These are phyloP conservation scores for Boletus insuetus DNA, from an alignment of 768 basidiomycete genomes.

Conservation along the genomic window DNA sequence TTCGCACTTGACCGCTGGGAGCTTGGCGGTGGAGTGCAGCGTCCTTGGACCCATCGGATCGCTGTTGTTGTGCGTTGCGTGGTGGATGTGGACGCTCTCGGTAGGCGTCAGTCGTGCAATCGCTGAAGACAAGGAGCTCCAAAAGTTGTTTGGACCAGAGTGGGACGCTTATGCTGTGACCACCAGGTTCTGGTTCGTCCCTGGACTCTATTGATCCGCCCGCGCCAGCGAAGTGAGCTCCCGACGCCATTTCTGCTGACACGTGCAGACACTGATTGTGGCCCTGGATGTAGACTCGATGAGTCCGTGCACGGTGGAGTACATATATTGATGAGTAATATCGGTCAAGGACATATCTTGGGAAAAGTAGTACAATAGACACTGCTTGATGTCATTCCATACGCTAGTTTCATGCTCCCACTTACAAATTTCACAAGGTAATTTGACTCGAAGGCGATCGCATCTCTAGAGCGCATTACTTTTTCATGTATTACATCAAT, in stretches of 20 bases:
- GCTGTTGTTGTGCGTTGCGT: conserved; percentile 35
- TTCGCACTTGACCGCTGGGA: conserved; percentile 45
- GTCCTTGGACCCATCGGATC: conserved; percentile 30
- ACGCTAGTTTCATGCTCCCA: not conserved
- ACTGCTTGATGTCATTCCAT: not conserved
- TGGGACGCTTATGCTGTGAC: conserved; percentile 47
- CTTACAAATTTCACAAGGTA: too few relatives aligned
- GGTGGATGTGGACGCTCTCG: conserved; percentile 51
- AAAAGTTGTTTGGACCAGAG: conserved; percentile 41
- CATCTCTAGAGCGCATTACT: too few relatives aligned
- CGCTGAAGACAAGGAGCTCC: conserved; percentile 52
- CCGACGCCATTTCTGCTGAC: too few relatives aligned
- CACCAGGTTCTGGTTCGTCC: conserved; percentile 51
- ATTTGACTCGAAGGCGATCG: too few relatives aligned
- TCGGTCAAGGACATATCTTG: too few relatives aligned
- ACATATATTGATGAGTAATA: not conserved
- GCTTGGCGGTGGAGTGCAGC: conserved; percentile 44
- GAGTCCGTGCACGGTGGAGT: too few relatives aligned
- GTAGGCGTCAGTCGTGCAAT: conserved; percentile 47
- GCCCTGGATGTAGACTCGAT: too few relatives aligned
- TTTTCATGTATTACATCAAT: too few relatives aligned
- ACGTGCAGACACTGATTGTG: not conserved
- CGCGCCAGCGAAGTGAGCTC: not conserved
- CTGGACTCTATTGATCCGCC: conserved; percentile 38
- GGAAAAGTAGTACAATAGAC: not conserved